Percentiles rank a stretch among this genome's conserved stretches.
These are phyloP conservation scores for Coemansia asiatica DNA, from an alignment of 192 early-diverging fungal genomes.

Conservation along the genomic window DNA sequence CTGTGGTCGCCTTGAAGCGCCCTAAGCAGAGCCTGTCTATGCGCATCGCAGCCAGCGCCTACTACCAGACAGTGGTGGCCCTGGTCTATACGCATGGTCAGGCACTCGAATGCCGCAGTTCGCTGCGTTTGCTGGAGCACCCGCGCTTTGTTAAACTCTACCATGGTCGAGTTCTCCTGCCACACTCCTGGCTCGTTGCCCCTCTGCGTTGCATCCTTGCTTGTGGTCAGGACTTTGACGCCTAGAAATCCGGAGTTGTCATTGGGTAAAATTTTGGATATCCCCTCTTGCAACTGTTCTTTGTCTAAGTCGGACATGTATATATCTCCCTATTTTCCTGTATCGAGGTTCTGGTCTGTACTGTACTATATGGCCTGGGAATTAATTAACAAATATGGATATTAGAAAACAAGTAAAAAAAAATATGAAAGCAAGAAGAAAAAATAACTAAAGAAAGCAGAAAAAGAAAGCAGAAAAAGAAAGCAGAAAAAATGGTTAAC, in stretches of 20 bases:
- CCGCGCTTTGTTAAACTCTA: constrained; percentile 15
- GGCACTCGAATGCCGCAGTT: constrained; percentile 15
- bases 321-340: no score
- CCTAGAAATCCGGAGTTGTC: neutral
- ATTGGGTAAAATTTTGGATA: neutral
- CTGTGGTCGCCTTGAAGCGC: constrained; percentile 17
- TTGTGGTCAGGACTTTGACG: neutral
- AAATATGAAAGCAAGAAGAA: neutral
- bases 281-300: neutral
- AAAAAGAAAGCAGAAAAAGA: neutral
- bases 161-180: constrained; percentile 6
- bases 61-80: constrained; percentile 41
- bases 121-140: constrained; percentile 7
- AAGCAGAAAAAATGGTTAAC: neutral
- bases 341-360: no score
- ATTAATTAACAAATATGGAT: neutral
- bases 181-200: constrained; percentile 1
- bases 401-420: neutral
- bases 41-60: constrained; percentile 16
- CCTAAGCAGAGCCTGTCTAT: constrained; percentile 19
- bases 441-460: neutral
- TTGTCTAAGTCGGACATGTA: neutral
- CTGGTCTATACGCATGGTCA: constrained; percentile 24
- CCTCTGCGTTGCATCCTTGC: neutral
- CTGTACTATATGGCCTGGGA: neutral